Percentiles rank a stretch among this genome's conserved stretches.
These are phyloP conservation scores for Echria macrotheca DNA, from an alignment of 495 filamentous ascomycete species.

Conservation along the genomic window DNA sequence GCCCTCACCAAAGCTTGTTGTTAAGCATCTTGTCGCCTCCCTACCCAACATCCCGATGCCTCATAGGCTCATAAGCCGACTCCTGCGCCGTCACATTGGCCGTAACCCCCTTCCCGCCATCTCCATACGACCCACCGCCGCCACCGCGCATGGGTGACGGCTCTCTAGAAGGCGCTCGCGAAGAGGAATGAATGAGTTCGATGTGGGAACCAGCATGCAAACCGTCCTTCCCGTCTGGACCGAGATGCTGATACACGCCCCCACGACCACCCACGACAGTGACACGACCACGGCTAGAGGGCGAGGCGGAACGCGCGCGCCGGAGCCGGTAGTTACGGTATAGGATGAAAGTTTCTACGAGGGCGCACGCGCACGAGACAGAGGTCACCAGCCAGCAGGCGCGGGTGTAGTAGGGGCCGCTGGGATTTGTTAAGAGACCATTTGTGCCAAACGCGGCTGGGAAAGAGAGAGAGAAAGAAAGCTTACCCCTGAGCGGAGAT, in stretches of 20 bases:
- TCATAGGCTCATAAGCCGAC: slow-evolving; percentile 11
- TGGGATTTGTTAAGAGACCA: not conserved
- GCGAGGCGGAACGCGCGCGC: not conserved
- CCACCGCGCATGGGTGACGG: slow-evolving; percentile 1
- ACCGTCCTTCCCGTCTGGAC: not conserved
- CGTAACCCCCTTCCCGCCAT: not conserved
- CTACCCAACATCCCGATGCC: not conserved
- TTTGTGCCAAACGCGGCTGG: not conserved
- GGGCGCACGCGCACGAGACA: not conserved
- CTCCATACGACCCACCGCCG: not conserved
- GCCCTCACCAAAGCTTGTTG: too few species aligned
- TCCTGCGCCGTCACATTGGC: not conserved
- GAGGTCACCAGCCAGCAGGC: not conserved
- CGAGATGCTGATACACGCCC: slow-evolving; percentile 5
- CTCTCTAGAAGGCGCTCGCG: too few species aligned
- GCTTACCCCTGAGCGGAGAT: not conserved
- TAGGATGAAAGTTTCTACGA: not conserved
- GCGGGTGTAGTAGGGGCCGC: not conserved
- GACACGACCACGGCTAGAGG: not conserved
- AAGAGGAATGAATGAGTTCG: not conserved
- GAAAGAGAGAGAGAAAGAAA: not conserved
- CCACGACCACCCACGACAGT: not conserved
- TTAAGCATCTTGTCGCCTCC: too few species aligned
- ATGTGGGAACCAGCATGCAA: not conserved
- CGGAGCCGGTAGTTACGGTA: not conserved